Percentiles rank a stretch among this genome's conserved stretches.
These are phyloP conservation scores for Eleusine indica DNA, from an alignment of 176 grass and related monocot species.

Conservation along the genomic window DNA sequence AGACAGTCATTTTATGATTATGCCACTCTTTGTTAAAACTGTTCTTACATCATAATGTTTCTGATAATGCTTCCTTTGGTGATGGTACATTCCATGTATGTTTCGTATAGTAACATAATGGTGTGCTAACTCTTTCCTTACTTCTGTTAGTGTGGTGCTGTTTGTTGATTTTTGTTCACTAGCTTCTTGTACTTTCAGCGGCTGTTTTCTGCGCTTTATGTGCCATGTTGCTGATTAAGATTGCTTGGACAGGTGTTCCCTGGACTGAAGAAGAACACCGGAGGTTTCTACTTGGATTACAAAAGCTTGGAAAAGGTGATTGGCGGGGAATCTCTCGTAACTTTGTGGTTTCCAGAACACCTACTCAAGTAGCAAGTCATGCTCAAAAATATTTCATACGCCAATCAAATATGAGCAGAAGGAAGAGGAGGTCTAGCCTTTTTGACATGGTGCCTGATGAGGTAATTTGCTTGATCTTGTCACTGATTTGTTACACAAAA, in stretches of 20 bases:
- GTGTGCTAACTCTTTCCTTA: background rate
- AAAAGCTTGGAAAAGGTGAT: constrained; percentile 97
- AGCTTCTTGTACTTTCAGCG: constrained; percentile 15
- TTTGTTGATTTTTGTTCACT: constrained; percentile 3
- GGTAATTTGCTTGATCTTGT: constrained; percentile 52
- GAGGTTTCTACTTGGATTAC: constrained; percentile 92
- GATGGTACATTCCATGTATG: constrained; percentile 8
- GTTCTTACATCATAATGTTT: constrained; percentile 5
- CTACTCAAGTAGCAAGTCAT: constrained; percentile 98
- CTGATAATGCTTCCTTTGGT: background rate
- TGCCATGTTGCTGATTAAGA: constrained; percentile 41
- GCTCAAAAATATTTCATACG: constrained; percentile 99
- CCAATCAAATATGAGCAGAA: constrained; percentile 88
- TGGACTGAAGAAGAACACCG: constrained; percentile 99
- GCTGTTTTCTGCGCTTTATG: background rate
- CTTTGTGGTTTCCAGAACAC: constrained; percentile 94
- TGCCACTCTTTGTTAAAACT: background rate
- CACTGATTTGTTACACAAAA: background rate
- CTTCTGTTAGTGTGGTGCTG: background rate
- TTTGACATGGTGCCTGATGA: constrained; percentile 95
- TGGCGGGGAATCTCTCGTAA: constrained; percentile 99
- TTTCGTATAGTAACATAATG: background rate
- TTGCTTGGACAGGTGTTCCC: constrained; percentile 65
- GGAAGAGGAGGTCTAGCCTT: constrained; percentile 96
- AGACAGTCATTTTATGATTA: background rate